Conservation (phyloP, 192 early-diverging fungal genomes). For the Phlyctochytrium bullatum region DNA sequence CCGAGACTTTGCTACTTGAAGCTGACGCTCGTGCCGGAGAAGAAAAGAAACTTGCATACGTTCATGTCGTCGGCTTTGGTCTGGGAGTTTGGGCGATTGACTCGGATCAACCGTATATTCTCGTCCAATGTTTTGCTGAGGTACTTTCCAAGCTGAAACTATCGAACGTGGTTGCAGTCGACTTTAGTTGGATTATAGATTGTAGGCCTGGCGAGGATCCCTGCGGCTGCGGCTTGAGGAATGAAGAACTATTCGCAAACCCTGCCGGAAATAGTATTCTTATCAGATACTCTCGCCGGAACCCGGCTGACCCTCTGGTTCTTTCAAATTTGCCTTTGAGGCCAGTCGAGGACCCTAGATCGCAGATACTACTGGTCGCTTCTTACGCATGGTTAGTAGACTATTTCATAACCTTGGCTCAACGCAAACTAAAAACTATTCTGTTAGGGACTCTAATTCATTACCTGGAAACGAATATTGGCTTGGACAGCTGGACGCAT, state of each 20-base stretch:
- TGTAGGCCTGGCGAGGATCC: not conserved
- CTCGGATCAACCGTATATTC: conserved; percentile 7
- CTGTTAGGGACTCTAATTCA: conserved; percentile 40
- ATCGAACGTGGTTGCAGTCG: conserved; percentile 24
- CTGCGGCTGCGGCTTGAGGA: not conserved
- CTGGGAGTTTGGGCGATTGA: conserved; percentile 39
- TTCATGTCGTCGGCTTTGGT: conserved; percentile 40
- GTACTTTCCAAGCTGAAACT: conserved; percentile 12
- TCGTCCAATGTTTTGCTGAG: conserved; percentile 29
- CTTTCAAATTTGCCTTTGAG: too few species aligned
- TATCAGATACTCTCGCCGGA: conserved; percentile 31
- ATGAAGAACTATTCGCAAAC: too few species aligned
- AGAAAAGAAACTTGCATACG: conserved; percentile 13
- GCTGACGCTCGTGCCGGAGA: conserved; percentile 15
- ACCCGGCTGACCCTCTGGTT: conserved; percentile 23
- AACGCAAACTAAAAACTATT: too few species aligned
- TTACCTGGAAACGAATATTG: conserved; percentile 44
- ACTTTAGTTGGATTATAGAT: conserved; percentile 28
- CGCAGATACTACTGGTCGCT: not conserved
- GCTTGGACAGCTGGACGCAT: conserved; percentile 20
- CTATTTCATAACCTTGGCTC: too few species aligned
- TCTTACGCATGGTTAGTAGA: conserved; percentile 3
- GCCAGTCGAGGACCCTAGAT: not conserved
- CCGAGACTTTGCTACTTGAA: conserved; percentile 28
- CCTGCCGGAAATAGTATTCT: conserved; percentile 32